Conservation (phyloP, 306 rosid species). For the Spatholobus suberectus region DNA sequence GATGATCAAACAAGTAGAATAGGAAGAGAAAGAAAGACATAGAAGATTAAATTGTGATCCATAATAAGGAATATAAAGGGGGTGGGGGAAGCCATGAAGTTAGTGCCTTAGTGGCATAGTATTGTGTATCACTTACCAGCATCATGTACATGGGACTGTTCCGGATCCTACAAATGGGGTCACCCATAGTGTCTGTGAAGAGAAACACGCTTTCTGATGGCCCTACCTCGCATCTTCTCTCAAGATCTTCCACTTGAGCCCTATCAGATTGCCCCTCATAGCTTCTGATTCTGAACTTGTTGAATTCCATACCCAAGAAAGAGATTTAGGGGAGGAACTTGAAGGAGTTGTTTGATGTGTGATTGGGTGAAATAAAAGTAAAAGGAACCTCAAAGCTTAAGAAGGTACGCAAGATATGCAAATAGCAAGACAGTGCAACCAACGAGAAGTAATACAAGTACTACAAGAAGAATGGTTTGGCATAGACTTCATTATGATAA, state of each 20-base stretch:
- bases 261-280: slow-evolving; percentile 68
- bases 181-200: slow-evolving; percentile 92
- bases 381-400: slow-evolving; percentile 31
- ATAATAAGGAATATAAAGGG: background rate
- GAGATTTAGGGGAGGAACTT: background rate
- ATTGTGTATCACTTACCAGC: slow-evolving; percentile 67
- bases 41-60: background rate
- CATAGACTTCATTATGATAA: slow-evolving; percentile 44
- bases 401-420: slow-evolving; percentile 34
- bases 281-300: slow-evolving; percentile 62
- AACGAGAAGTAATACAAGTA: slow-evolving; percentile 32
- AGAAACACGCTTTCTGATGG: slow-evolving; percentile 73
- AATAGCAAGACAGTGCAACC: slow-evolving; percentile 39
- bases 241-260: slow-evolving; percentile 80
- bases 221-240: slow-evolving; percentile 84
- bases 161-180: slow-evolving; percentile 97
- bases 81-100: background rate
- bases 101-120: slow-evolving; percentile 1
- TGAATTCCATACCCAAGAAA: slow-evolving; percentile 49
- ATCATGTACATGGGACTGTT: slow-evolving; percentile 86
- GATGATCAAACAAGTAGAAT: slow-evolving; percentile 25
- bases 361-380: slow-evolving; percentile 22
- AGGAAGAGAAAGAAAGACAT: too few relatives aligned
- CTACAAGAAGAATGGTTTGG: slow-evolving; percentile 45
- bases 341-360: slow-evolving; percentile 12